phyloP scores from a whole-genome alignment of 2,329 filamentous ascomycete species.

The Elsinoe necatrix region DNA sequence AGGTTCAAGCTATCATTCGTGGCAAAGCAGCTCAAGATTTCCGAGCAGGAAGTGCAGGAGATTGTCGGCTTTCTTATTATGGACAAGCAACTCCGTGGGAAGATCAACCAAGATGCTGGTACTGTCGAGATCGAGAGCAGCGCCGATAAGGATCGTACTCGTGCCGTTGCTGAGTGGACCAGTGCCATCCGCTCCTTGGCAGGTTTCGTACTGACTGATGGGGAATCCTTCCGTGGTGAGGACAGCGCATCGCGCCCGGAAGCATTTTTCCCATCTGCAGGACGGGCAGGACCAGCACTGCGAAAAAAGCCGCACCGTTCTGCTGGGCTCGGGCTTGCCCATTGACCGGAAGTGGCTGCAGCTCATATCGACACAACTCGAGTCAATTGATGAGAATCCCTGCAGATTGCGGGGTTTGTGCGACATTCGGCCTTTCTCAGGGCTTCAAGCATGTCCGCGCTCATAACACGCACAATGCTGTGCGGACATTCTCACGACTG shows the following conservation, averaged over 20 bases:
- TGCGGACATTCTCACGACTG: neutral
- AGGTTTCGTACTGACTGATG: slow-evolving; percentile 64
- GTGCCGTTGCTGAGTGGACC: slow-evolving; percentile 65
- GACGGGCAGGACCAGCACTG: neutral
- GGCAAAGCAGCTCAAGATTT: slow-evolving; percentile 78
- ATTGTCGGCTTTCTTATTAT: slow-evolving; percentile 93
- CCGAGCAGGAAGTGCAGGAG: slow-evolving; percentile 78
- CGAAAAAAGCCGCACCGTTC: slow-evolving; percentile 51
- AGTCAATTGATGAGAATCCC: neutral
- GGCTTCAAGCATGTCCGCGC: neutral
- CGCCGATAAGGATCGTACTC: slow-evolving; percentile 64
- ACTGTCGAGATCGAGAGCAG: slow-evolving; percentile 70
- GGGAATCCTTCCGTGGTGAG: slow-evolving; percentile 58
- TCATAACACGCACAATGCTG: neutral
- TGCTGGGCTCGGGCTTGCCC: slow-evolving; percentile 1
- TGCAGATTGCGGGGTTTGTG: neutral
- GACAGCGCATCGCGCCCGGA: slow-evolving; percentile 24
- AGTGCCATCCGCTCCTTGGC: slow-evolving; percentile 62
- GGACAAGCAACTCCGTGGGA: slow-evolving; percentile 75
- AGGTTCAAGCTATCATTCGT: slow-evolving; percentile 85
- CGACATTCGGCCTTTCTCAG: neutral
- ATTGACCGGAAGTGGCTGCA: slow-evolving; percentile 2
- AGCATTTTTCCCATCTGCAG: slow-evolving; percentile 13
- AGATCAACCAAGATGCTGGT: slow-evolving; percentile 81
- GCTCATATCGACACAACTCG: neutral